Evolutionary conservation across 1,284 basidiomycete species (phyloP), one percentile per base, ranked within the genome.

Genomic region (Vanrija sp.): DNA sequence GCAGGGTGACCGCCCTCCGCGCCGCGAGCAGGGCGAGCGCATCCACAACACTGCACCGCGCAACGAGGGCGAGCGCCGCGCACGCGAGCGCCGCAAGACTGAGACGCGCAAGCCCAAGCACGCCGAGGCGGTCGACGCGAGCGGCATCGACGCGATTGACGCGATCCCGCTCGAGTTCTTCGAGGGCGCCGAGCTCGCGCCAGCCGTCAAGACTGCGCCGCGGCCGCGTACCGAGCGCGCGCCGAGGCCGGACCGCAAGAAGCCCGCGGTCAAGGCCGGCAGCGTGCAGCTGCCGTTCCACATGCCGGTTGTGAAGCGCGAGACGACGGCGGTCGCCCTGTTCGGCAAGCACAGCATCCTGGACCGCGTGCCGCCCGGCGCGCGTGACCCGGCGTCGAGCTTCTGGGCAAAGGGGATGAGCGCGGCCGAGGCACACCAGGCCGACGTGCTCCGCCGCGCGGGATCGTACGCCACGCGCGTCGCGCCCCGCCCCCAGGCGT

Each of bases 361-460:
- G 23, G 42, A 15, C 10, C 27, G 35, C 7, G 10, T 24, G 27
- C 27, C 23, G 9, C 16, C 3, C 3, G 14, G 47, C 7, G 31
- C 42, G 14, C 20, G 18, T 15, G 31, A 48, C 45, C 23, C 53
- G 36, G 15, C 14, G 3, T 16, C 41, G 16, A 25, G 23, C 19
- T 54, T 53, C 41, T 62, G 58, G 58, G 60, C 62, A 7, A 57
- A 57, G 37, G 61, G 50, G 16, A 53, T 65, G 55, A 50, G 48
- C 7, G 27, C 24, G 10, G 38, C 44, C 18, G 44, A 51, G 31
- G 52, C 59, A 0, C 54, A 56, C 37, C 58, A 61, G 53, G 45
- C 59, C 36, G 57, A 60, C 23, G 14, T 60, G 7, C 57, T 64
- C 39, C 54, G 60, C 24, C 47, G 54, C 6, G 52, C 53, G 2